Evolutionary conservation across 2,329 filamentous ascomycete genomes (phyloP).

Genomic region (Fusarium graminum): DNA sequence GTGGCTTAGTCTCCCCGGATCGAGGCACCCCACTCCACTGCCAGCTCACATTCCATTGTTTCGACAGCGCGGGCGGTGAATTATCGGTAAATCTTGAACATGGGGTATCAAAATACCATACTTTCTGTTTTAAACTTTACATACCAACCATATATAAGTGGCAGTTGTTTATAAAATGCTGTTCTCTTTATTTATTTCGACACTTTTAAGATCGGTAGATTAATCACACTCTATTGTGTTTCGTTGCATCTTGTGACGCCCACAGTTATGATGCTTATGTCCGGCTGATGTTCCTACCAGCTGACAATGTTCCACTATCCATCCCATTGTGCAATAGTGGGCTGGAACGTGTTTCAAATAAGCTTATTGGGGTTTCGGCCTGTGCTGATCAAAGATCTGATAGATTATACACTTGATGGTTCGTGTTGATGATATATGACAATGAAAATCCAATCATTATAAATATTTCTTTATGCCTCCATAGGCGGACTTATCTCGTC

Average conservation of each 20-base stretch:
- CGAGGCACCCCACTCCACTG: constrained; percentile 36
- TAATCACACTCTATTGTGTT: background rate
- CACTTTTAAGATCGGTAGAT: background rate
- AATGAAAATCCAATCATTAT: background rate
- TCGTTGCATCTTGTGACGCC: constrained; percentile 18
- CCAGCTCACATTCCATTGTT: constrained; percentile 40
- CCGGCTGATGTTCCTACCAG: constrained; percentile 24
- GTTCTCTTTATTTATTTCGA: background rate
- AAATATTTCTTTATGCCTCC: background rate
- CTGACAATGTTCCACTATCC: constrained; percentile 22
- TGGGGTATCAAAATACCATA: background rate
- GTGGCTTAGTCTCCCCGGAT: constrained; percentile 45
- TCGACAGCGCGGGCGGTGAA: constrained; percentile 42
- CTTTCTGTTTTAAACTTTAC: background rate
- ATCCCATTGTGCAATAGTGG: constrained; percentile 7
- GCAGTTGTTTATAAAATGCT: background rate
- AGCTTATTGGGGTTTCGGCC: background rate
- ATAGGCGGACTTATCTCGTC: background rate
- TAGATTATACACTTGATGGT: background rate
- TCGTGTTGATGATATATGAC: background rate
- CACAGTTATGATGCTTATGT: constrained; percentile 11
- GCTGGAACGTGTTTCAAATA: background rate
- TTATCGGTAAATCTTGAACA: constrained; percentile 43
- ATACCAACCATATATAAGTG: background rate
- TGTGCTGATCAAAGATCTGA: background rate